A percentile compares a stretch with the other conserved stretches of the same genome.
phyloP scores from a whole-genome alignment of 2,329 filamentous ascomycete genomes.

The Zalaria sp. region DNA sequence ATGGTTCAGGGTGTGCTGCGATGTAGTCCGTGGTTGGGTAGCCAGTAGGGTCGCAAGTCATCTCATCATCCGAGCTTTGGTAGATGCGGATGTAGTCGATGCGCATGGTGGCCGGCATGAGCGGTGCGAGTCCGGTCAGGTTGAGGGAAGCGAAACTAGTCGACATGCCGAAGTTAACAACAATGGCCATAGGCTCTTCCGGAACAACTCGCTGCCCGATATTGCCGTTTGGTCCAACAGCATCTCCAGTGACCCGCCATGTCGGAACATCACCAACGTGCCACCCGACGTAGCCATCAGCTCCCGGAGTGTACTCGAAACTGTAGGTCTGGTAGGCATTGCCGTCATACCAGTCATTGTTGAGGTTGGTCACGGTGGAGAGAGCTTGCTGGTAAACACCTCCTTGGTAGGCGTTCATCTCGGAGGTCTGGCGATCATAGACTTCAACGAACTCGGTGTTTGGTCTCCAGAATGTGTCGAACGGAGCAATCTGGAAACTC shows the following conservation, averaged over 20 bases:
- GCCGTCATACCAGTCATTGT: conserved; percentile 53
- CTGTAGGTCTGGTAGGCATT: conserved; percentile 48
- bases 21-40: conserved; percentile 58
- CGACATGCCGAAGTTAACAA: conserved; percentile 60
- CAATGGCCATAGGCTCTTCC: conserved; percentile 51
- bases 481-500: conserved; percentile 53
- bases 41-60: conserved; percentile 52
- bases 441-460: conserved; percentile 44
- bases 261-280: conserved; percentile 51
- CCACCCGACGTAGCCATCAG: conserved; percentile 50
- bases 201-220: conserved; percentile 51
- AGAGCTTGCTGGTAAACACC: conserved; percentile 50
- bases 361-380: conserved; percentile 46
- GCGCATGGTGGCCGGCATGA: conserved; percentile 50
- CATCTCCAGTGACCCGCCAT: conserved; percentile 46
- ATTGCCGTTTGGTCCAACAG: conserved; percentile 55
- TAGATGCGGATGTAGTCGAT: conserved; percentile 61
- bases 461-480: conserved; percentile 45
- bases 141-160: conserved; percentile 50
- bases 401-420: conserved; percentile 47
- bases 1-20: conserved; percentile 43
- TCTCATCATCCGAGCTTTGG: conserved; percentile 43
- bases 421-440: conserved; percentile 43
- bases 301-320: conserved; percentile 49
- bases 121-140: conserved; percentile 36